Evolutionary conservation across 2,329 filamentous ascomycete species (phyloP).

Genomic region (Sporothrix brasiliensis): DNA sequence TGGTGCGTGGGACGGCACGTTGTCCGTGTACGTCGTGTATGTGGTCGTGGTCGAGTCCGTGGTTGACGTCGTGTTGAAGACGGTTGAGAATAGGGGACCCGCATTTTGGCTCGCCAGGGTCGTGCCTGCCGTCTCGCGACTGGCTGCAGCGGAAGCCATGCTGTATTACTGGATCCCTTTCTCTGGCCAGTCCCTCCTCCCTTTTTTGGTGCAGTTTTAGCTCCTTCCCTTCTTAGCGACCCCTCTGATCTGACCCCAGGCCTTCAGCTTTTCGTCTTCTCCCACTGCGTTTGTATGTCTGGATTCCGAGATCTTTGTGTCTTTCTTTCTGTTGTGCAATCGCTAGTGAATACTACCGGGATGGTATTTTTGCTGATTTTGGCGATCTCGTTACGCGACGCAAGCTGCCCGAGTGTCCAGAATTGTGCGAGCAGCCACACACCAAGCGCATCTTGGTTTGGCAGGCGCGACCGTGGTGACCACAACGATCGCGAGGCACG

Average conservation of each 20-base stretch:
- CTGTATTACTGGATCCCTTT: slow-evolving; percentile 9
- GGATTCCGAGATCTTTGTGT: background rate
- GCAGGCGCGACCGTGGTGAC: background rate
- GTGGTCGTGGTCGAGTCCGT: slow-evolving; percentile 33
- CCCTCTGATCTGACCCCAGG: slow-evolving; percentile 8
- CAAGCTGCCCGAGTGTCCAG: too few species aligned
- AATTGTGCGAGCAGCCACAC: too few species aligned
- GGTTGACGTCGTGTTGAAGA: slow-evolving; percentile 36
- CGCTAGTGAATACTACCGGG: background rate
- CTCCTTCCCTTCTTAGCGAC: slow-evolving; percentile 20
- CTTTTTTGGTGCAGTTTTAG: background rate
- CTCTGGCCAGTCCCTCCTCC: background rate
- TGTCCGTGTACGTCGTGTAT: background rate
- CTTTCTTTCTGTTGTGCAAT: slow-evolving; percentile 2
- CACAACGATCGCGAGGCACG: background rate
- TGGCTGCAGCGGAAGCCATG: slow-evolving; percentile 8
- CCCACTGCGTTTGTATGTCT: background rate
- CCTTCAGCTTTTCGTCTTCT: background rate
- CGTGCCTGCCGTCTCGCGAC: slow-evolving; percentile 26
- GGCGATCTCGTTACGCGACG: background rate
- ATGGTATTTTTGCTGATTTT: background rate
- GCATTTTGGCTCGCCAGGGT: slow-evolving; percentile 38
- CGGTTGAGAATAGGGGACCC: slow-evolving; percentile 40
- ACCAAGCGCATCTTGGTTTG: slow-evolving; percentile 1
- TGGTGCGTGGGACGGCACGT: slow-evolving; percentile 34